These are phyloP conservation scores for Hirsutella minnesotensis DNA, from an alignment of 2,329 filamentous ascomycete species.

Conservation along the genomic window DNA sequence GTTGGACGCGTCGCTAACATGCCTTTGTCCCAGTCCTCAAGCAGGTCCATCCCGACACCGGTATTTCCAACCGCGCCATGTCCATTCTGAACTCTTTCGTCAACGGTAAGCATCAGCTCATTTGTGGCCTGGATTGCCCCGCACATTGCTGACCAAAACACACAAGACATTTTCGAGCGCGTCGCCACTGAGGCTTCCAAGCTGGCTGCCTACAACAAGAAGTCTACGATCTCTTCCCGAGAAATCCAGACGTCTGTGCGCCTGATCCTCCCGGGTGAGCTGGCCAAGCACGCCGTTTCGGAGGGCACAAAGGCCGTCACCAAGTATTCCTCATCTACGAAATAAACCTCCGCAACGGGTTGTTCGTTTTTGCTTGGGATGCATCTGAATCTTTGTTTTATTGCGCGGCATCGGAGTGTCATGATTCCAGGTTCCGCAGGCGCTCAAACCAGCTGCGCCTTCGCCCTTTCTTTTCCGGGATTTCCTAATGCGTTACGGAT, in stretches of 20 bases:
- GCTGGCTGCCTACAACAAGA: constrained; percentile 99
- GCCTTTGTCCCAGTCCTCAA: constrained; percentile 65
- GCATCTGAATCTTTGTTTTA: constrained; percentile 14
- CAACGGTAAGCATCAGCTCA: constrained; percentile 59
- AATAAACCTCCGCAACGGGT: constrained; percentile 58
- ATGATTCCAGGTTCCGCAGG: constrained; percentile 40
- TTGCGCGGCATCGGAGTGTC: constrained; percentile 47
- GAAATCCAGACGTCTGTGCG: constrained; percentile 99
- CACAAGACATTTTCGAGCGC: constrained; percentile 98
- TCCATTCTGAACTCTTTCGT: constrained; percentile 99
- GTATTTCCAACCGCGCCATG: constrained; percentile 99
- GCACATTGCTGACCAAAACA: no score
- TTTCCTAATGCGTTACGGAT: constrained; percentile 68
- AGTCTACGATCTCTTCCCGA: constrained; percentile 97
- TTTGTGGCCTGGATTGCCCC: no score
- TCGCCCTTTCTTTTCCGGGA: constrained; percentile 24
- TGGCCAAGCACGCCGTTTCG: constrained; percentile 98
- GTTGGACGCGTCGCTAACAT: not conserved
- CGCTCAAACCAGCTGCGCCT: constrained; percentile 9
- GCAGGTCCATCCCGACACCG: constrained; percentile 99
- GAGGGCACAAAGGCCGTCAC: constrained; percentile 99
- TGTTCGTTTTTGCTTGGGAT: not conserved
- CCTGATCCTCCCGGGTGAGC: constrained; percentile 93
- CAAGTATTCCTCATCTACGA: constrained; percentile 99
- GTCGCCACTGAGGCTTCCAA: constrained; percentile 98